Evolutionary conservation across 2,329 filamentous ascomycete species (phyloP), one percentile per base, ranked within the genome.

Genomic region (Diaporthe sp.): DNA sequence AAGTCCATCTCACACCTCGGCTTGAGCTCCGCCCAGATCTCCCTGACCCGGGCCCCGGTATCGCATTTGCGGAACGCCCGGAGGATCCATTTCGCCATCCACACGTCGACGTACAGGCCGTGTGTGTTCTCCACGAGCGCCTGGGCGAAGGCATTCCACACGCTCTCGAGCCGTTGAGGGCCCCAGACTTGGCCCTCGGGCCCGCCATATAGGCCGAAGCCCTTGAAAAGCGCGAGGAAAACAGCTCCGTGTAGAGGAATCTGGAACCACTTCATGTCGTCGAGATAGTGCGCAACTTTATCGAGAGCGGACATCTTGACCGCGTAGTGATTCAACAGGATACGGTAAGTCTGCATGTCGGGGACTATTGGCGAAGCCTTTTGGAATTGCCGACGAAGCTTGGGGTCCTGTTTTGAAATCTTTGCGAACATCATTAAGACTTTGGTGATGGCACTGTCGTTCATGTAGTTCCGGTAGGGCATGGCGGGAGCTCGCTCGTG

Each of bases 171-270:
- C n/a, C 92, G 89, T 78, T 89, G 84, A 42, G 87, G 86, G 39
- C 91, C 95, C 96, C 97, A 99, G 17, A 91, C 88, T 0, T 92
- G 92, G 77, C 92, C 84, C 1, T 78, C 86, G 34, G 87, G 81
- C 37, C 91, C 92, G 15, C 96, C 96, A 80, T 98, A 93, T 3
- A 86, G 83, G 44, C 89, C 88, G 81, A 98, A 99, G 0, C 94
- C 95, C 79, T 95, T 93, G 84, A 98, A 94, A 4, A 98, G 87
- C 10, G 93, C 89, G 51, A 97, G 87, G 80, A 96, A 98, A 34
- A 98, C 90, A 75, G 93, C 90, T 8, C 93, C 94, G 76, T 96
- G 92, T 22, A 96, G 85, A 0, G 92, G 90, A 4, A 98, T 87
- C 4, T 88, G 85, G 78, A 92, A 92, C 51, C 86, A 85, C 74